These are phyloP conservation scores for Colletotrichum sp. DNA, from an alignment of 2,329 filamentous ascomycete species.

Conservation along the genomic window DNA sequence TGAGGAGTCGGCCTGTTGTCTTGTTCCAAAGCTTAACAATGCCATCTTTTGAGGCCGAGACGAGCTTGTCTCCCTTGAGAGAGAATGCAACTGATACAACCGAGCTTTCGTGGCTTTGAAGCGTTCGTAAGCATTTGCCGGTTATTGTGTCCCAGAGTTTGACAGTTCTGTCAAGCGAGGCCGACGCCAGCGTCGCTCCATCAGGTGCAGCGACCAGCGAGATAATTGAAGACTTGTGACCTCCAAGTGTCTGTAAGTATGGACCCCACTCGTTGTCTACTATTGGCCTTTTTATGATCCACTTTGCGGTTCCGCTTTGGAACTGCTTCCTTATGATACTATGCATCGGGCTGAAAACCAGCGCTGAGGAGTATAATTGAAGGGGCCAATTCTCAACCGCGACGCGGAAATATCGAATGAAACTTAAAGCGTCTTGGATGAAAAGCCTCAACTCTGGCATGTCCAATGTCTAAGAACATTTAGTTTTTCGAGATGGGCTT, in stretches of 20 bases:
- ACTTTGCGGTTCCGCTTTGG: neutral
- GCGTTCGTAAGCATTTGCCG: neutral
- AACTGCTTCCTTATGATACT: neutral
- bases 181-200: neutral
- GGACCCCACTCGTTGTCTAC: neutral
- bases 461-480: neutral
- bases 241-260: rapidly evolving
- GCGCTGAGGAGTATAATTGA: neutral
- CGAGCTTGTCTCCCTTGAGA: neutral
- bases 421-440: neutral
- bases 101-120: too few species aligned
- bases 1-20: too few species aligned
- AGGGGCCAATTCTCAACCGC: neutral
- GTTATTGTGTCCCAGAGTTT: neutral
- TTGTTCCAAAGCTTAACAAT: neutral
- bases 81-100: too few species aligned
- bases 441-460: neutral
- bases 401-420: neutral
- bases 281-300: neutral
- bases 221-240: rapidly evolving
- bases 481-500: neutral
- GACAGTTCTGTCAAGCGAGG: rapidly evolving
- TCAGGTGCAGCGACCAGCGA: neutral
- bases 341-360: neutral
- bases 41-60: rapidly evolving